These are phyloP conservation scores for Roridomyces roridus DNA, from an alignment of 768 basidiomycete species.

Conservation along the genomic window DNA sequence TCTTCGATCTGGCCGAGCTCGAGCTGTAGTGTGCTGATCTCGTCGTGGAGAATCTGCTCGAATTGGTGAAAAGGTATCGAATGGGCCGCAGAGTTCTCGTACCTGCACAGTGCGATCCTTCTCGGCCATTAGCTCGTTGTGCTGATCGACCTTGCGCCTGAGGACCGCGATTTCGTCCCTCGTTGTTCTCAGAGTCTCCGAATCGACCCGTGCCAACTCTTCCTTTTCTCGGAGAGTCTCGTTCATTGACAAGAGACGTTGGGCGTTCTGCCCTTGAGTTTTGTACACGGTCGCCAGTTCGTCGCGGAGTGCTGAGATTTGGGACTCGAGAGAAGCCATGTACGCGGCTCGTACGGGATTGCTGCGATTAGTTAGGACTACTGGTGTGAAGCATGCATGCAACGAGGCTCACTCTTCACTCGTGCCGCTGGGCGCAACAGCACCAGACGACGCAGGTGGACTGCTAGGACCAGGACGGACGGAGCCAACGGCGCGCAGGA, in stretches of 20 bases:
- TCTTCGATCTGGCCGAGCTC: constrained; percentile 91
- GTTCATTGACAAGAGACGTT: constrained; percentile 90
- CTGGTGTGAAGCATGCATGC: constrained; percentile 15
- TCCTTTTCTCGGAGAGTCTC: constrained; percentile 95
- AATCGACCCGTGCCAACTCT: constrained; percentile 80
- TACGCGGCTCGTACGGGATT: constrained; percentile 89
- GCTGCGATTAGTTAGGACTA: constrained; percentile 44
- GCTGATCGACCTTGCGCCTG: constrained; percentile 80
- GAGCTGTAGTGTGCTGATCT: constrained; percentile 89
- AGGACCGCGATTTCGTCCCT: constrained; percentile 77
- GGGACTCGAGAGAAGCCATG: constrained; percentile 90
- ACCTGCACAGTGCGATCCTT: constrained; percentile 92
- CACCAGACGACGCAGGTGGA: constrained; percentile 55
- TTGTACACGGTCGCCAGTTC: constrained; percentile 96
- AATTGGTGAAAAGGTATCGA: background rate
- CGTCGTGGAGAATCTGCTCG: constrained; percentile 87
- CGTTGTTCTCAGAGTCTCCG: constrained; percentile 78
- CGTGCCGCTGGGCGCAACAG: constrained; percentile 62
- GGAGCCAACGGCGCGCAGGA: constrained; percentile 83
- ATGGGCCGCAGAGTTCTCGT: constrained; percentile 32
- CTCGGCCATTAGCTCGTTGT: constrained; percentile 84
- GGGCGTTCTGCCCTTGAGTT: constrained; percentile 94
- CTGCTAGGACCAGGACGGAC: constrained; percentile 66
- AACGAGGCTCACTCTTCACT: constrained; percentile 70
- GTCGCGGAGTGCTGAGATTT: constrained; percentile 89